Base-by-base conservation (phyloP, 1,284 basidiomycete genomes). In the Sutorius eximius region DNA sequence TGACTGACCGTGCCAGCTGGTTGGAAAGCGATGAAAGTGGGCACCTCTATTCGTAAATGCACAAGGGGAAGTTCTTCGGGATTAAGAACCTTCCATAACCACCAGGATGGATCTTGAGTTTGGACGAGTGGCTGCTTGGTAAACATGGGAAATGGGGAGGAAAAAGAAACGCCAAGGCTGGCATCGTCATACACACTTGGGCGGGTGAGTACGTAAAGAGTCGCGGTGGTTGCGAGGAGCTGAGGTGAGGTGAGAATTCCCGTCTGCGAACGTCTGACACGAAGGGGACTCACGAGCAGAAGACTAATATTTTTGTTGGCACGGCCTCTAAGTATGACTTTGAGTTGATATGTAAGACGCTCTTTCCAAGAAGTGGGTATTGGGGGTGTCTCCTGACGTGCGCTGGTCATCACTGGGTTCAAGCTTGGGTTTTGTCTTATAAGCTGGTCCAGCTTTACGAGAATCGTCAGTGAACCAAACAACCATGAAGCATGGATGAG, bases 31-130 rank as follows among this genome's bases (percentile, higher is more conserved):
- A 96, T 74, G 53, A 94, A 82, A 3, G 85, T 84, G 8, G 93
- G 92, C 10, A 85, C 80, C 62, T 95, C 89, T 49, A 96, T 78
- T 57, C 87, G 82, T 49, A 98, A 70, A 64, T 93, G 88, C n/a
- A 96, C 78, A 8, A 89, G 76, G 1, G 80, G 70, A 51, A 85
- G 80, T 51, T 86, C 83, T 2, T 73, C 70, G 1, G 93, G 91
- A 65, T 95, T 96, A 41, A 97, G 73, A 1, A 83, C 76, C 51
- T 85, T 85, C 95, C 95, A 98, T 34, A 95, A 77, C 42, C 79
- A 75, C 73, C 75, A 79, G n/a, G 85, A 82, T 15, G 82, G 78
- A 42, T 82, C 76, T 27, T 75, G 58, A 47, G 71, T 63, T 59
- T 67, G 66, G 51, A 37, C 53, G 56, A 70, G 42, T 57, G 62